Conservation (phyloP, 2,329 filamentous ascomycete species). For the Aureobasidium sp. region DNA sequence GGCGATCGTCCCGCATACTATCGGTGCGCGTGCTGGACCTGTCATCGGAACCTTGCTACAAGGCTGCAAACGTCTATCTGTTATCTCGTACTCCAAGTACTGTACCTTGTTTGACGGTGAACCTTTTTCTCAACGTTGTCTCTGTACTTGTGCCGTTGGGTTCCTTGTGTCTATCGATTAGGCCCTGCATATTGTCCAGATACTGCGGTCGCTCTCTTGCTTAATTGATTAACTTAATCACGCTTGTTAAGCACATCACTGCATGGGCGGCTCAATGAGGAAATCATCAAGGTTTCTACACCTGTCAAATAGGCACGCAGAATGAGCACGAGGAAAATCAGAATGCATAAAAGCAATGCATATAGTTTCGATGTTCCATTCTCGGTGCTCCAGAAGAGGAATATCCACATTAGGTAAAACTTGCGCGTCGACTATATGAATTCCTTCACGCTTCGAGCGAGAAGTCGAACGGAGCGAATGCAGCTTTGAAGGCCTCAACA, state of each 20-base stretch:
- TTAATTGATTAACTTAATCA: background rate
- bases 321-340: background rate
- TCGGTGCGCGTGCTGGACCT: conserved; percentile 4
- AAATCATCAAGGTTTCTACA: background rate
- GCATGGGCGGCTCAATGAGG: background rate
- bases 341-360: background rate
- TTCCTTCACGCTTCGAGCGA: conserved; percentile 35
- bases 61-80: conserved; percentile 8
- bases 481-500: conserved; percentile 66
- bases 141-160: background rate
- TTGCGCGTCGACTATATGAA: background rate
- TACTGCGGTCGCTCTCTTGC: background rate
- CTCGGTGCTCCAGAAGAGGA: background rate
- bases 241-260: background rate
- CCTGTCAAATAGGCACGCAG: background rate
- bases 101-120: background rate
- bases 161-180: background rate
- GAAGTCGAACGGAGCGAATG: conserved; percentile 84
- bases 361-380: too few species aligned
- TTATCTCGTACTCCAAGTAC: background rate
- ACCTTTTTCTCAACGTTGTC: background rate
- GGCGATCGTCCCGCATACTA: background rate
- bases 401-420: background rate
- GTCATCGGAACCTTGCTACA: conserved; percentile 5
- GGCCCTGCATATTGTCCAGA: background rate